Evolutionary conservation across 2,329 filamentous ascomycete genomes (phyloP).

Genomic region (Colletotrichum lupini): DNA sequence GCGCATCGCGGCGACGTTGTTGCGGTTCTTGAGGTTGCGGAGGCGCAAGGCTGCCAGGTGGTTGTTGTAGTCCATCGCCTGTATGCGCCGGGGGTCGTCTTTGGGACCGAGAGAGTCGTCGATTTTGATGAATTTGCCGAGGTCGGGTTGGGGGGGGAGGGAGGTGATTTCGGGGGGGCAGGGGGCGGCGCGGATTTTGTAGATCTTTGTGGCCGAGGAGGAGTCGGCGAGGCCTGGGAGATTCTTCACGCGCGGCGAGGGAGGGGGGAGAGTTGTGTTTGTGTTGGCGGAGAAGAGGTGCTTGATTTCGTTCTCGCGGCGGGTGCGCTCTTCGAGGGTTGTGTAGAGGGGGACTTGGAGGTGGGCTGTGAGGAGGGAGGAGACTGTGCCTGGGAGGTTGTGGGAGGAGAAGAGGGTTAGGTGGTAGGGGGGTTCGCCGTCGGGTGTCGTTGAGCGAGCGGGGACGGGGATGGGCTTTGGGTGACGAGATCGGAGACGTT

Average conservation of each 20-base stretch:
- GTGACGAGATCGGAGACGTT: neutral
- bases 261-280: slow-evolving; percentile 44
- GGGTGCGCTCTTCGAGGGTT: slow-evolving; percentile 32
- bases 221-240: neutral
- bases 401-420: neutral
- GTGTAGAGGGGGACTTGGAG: slow-evolving; percentile 39
- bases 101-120: slow-evolving; percentile 8
- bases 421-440: neutral
- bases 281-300: slow-evolving; percentile 39
- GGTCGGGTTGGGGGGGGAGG: slow-evolving; percentile 42
- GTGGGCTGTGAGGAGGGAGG: slow-evolving; percentile 36
- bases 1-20: slow-evolving; percentile 52
- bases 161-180: slow-evolving; percentile 32
- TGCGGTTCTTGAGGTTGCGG: slow-evolving; percentile 46
- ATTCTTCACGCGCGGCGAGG: slow-evolving; percentile 18
- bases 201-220: neutral
- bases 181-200: neutral
- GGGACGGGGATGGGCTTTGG: neutral
- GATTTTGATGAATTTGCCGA: slow-evolving; percentile 37
- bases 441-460: slow-evolving; percentile 2
- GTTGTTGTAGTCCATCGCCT: slow-evolving; percentile 39
- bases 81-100: slow-evolving; percentile 27
- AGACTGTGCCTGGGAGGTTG: slow-evolving; percentile 6
- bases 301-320: slow-evolving; percentile 37
- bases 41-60: slow-evolving; percentile 40